Evolutionary conservation across 257 asterid genomes (phyloP).

Genomic region (Solanum neorickii): DNA sequence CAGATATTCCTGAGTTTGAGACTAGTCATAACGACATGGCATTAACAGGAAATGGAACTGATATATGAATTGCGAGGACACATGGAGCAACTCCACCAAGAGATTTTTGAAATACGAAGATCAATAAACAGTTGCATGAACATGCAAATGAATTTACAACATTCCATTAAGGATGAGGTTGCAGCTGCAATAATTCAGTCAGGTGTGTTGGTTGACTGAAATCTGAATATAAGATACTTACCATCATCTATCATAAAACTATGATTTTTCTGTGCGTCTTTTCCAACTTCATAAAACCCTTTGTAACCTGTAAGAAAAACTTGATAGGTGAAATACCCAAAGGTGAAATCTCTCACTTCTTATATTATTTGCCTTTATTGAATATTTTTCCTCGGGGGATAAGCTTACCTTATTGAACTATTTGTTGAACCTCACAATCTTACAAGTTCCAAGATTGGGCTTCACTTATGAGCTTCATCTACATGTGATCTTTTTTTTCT

Average conservation of each 20-base stretch:
- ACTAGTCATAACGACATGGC: background rate
- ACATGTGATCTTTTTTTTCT: background rate
- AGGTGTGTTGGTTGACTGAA: conserved; percentile 21
- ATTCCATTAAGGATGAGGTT: conserved; percentile 45
- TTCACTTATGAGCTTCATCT: background rate
- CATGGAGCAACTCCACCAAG: conserved; percentile 71
- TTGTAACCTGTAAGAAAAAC: background rate
- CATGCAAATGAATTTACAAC: conserved; percentile 51
- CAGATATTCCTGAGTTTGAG: background rate
- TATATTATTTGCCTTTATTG: background rate
- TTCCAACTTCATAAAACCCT: background rate
- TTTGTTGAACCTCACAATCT: background rate
- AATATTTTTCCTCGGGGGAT: background rate
- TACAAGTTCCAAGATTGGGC: background rate
- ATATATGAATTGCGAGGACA: conserved; percentile 69
- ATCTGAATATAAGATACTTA: background rate
- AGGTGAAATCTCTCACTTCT: background rate
- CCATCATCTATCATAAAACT: background rate
- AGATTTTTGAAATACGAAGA: conserved; percentile 58
- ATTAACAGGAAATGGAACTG: conserved; percentile 67
- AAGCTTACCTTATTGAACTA: background rate
- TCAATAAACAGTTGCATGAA: conserved; percentile 61
- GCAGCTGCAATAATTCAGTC: conserved; percentile 28
- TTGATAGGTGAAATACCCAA: background rate
- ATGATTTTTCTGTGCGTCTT: background rate